Evolutionary conservation across 1,284 basidiomycete genomes (phyloP).

Genomic region (Cerioporus squamosus): DNA sequence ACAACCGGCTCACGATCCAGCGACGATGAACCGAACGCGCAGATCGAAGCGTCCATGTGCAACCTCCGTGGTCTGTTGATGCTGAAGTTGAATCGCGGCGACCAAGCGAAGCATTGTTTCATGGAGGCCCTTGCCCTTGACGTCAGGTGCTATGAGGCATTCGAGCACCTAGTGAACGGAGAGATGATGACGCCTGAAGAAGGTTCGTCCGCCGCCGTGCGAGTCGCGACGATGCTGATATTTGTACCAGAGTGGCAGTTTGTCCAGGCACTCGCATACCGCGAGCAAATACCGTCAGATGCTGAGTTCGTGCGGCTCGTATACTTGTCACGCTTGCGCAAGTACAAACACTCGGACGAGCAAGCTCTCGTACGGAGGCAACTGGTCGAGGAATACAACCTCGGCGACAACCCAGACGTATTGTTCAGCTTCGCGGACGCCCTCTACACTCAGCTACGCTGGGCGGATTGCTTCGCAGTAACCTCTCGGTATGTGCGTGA

Average conservation of each 20-base stretch:
- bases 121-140: slow-evolving; percentile 95
- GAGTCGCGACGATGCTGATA: neutral
- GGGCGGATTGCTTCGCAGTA: slow-evolving; percentile 91
- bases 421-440: slow-evolving; percentile 92
- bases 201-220: slow-evolving; percentile 50
- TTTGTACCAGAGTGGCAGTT: slow-evolving; percentile 89
- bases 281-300: slow-evolving; percentile 84
- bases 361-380: slow-evolving; percentile 77
- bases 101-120: slow-evolving; percentile 91
- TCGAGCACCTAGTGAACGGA: slow-evolving; percentile 87
- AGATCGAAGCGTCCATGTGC: slow-evolving; percentile 97
- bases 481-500: slow-evolving; percentile 68
- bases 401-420: slow-evolving; percentile 92
- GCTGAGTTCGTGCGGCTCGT: slow-evolving; percentile 90
- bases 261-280: slow-evolving; percentile 83
- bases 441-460: slow-evolving; percentile 86
- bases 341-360: slow-evolving; percentile 85
- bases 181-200: slow-evolving; percentile 95
- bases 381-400: slow-evolving; percentile 77
- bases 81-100: slow-evolving; percentile 89
- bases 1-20: neutral
- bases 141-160: slow-evolving; percentile 97
- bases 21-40: slow-evolving; percentile 7
- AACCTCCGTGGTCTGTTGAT: slow-evolving; percentile 92
- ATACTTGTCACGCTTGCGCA: slow-evolving; percentile 90